phyloP scores from a whole-genome alignment of 495 filamentous ascomycete species.

The Xylaria venustula region DNA sequence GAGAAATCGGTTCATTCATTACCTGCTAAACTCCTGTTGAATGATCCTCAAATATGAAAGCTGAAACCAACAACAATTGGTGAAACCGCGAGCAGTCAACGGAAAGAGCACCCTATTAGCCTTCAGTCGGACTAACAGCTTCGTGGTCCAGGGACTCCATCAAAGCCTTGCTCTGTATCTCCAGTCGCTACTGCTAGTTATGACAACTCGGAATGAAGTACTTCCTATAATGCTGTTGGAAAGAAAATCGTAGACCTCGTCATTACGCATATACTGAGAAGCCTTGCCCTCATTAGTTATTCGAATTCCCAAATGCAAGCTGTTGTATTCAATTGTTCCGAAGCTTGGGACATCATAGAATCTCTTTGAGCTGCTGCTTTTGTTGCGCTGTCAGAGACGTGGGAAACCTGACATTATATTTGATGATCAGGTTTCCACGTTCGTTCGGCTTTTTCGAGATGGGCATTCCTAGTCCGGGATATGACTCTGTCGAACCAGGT shows the following conservation, averaged over 20 bases:
- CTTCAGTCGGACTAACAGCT: background rate
- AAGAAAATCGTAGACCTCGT: constrained; percentile 4
- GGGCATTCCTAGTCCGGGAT: constrained; percentile 85
- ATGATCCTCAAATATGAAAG: background rate
- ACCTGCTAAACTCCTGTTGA: background rate
- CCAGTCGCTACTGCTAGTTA: background rate
- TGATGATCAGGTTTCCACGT: constrained; percentile 85
- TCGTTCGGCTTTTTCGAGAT: constrained; percentile 76
- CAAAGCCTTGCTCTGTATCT: background rate
- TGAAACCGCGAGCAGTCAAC: background rate
- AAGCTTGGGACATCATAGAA: constrained; percentile 49
- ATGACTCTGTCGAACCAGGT: constrained; percentile 76
- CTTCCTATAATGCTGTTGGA: background rate
- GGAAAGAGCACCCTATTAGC: background rate
- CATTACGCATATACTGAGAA: background rate
- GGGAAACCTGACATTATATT: constrained; percentile 88
- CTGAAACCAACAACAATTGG: background rate
- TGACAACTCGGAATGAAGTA: background rate
- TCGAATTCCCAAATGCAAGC: background rate
- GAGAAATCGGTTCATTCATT: constrained; percentile 3
- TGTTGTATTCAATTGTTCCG: background rate
- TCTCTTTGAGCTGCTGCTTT: constrained; percentile 75
- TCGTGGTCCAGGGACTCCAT: background rate
- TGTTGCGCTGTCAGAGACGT: constrained; percentile 67
- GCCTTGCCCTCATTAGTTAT: background rate